A percentile compares a stretch with the other conserved stretches of the same genome.
Conservation (phyloP, 2,329 filamentous ascomycete genomes). For the Aaosphaeria pasadenensis region DNA sequence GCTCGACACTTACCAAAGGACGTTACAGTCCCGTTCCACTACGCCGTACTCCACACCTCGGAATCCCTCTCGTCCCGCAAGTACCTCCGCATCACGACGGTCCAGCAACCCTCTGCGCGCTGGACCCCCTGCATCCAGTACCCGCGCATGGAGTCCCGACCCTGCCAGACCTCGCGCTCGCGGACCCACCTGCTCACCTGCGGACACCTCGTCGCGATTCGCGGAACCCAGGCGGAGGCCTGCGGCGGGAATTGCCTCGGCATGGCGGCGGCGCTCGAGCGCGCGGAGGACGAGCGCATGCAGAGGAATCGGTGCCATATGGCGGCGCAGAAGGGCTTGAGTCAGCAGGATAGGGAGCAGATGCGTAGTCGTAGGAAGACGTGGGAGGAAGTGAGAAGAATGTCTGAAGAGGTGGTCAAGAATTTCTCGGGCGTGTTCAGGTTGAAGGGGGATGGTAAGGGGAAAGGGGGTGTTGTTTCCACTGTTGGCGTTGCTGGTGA, state of each 20-base stretch:
- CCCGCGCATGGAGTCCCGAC: constrained; percentile 8
- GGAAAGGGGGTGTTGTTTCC: no score
- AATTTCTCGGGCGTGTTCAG: not conserved
- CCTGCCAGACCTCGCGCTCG: constrained; percentile 6
- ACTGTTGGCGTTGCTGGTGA: no score
- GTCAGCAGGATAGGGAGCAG: not conserved
- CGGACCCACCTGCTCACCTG: constrained; percentile 11
- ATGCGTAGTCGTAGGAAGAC: no score
- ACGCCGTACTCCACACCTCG: not conserved
- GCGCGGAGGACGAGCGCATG: not conserved
- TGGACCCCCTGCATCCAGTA: not conserved
- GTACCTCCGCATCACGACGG: no score
- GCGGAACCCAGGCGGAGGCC: constrained; percentile 4
- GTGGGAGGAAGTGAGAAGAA: not conserved
- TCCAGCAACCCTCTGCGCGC: no score
- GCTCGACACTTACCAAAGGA: not conserved
- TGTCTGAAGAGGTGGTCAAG: not conserved
- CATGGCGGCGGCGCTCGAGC: not conserved
- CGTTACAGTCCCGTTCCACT: not conserved
- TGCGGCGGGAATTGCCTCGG: constrained; percentile 11
- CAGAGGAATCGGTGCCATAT: not conserved
- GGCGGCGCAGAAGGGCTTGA: not conserved
- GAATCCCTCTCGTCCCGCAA: no score
- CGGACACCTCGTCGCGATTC: constrained; percentile 10
- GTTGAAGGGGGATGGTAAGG: not conserved